These are phyloP conservation scores for Ogataea degrootiae DNA, from an alignment of 805 yeast species.

Conservation along the genomic window DNA sequence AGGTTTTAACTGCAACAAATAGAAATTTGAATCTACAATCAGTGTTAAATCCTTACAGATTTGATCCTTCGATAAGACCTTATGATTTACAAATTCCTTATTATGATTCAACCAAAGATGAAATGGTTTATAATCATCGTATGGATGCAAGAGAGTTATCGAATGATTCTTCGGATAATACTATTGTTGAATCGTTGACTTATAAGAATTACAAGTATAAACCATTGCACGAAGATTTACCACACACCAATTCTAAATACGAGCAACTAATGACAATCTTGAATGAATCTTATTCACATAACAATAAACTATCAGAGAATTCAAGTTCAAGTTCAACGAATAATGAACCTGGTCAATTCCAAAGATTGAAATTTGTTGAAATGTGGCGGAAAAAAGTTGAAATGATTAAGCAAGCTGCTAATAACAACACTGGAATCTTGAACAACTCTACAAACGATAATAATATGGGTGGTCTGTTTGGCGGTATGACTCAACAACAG, in stretches of 20 bases:
- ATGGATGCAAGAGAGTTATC: constrained; percentile 29
- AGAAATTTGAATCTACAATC: constrained; percentile 74
- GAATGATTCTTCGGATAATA: constrained; percentile 14
- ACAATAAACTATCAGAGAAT: constrained; percentile 22
- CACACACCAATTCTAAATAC: constrained; percentile 78
- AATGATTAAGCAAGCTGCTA: constrained; percentile 41
- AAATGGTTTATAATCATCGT: constrained; percentile 35
- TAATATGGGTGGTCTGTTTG: constrained; percentile 23
- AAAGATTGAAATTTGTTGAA: constrained; percentile 84
- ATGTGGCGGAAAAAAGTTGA: constrained; percentile 71
- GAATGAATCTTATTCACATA: constrained; percentile 42
- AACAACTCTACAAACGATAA: constrained; percentile 10
- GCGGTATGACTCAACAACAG: constrained; percentile 27
- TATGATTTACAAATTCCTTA: constrained; percentile 38
- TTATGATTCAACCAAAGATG: constrained; percentile 28
- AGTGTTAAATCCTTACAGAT: constrained; percentile 61
- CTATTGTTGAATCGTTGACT: constrained; percentile 10
- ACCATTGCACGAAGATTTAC: constrained; percentile 59
- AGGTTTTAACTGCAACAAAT: constrained; percentile 70
- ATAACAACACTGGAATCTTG: constrained; percentile 22
- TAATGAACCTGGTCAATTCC: constrained; percentile 52
- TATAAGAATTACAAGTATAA: constrained; percentile 24
- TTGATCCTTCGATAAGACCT: constrained; percentile 45
- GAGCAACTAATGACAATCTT: constrained; percentile 83
- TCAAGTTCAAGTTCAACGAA: constrained; percentile 22